A percentile compares a stretch with the other conserved stretches of the same genome.
Conservation (phyloP, 371 early-diverging fungal species). For the Mucor lusitanicus region DNA sequence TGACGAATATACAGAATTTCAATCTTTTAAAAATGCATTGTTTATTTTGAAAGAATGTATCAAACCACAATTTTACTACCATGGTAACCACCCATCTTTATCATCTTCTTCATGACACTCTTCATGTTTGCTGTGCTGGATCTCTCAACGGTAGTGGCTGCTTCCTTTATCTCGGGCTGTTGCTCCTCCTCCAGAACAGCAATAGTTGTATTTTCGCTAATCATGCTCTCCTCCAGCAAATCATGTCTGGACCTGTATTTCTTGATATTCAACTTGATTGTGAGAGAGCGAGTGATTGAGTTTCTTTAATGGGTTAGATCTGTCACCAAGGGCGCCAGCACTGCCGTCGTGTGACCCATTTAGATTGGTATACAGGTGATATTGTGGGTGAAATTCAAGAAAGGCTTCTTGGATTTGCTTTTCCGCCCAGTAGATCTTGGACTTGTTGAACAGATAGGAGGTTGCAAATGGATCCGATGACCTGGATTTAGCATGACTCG, state of each 20-base stretch:
- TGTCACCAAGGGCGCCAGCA: background rate
- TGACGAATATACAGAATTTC: background rate
- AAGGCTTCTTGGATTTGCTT: slow-evolving; percentile 27
- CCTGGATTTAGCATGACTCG: background rate
- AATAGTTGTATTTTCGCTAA: slow-evolving; percentile 14
- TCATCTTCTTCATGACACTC: slow-evolving; percentile 37
- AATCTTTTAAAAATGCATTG: too few relatives aligned
- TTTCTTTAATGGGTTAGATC: slow-evolving; percentile 25
- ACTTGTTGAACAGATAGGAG: slow-evolving; percentile 31
- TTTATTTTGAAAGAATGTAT: too few relatives aligned
- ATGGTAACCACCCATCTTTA: slow-evolving; percentile 32
- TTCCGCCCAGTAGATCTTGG: slow-evolving; percentile 14
- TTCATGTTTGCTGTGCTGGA: slow-evolving; percentile 29
- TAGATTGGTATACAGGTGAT: background rate
- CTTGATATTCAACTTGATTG: slow-evolving; percentile 37
- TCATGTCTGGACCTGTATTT: slow-evolving; percentile 31
- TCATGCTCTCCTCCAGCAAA: slow-evolving; percentile 13
- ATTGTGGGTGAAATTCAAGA: slow-evolving; percentile 22
- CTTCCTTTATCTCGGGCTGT: background rate
- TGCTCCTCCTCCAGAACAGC: background rate
- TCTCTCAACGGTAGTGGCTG: background rate
- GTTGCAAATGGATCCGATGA: slow-evolving; percentile 37
- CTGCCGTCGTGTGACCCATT: background rate
- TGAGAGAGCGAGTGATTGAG: slow-evolving; percentile 41
- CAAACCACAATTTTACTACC: slow-evolving; percentile 6